Base-by-base conservation (phyloP, 352 stramenopile species). In the Phytopythium sindhum region DNA sequence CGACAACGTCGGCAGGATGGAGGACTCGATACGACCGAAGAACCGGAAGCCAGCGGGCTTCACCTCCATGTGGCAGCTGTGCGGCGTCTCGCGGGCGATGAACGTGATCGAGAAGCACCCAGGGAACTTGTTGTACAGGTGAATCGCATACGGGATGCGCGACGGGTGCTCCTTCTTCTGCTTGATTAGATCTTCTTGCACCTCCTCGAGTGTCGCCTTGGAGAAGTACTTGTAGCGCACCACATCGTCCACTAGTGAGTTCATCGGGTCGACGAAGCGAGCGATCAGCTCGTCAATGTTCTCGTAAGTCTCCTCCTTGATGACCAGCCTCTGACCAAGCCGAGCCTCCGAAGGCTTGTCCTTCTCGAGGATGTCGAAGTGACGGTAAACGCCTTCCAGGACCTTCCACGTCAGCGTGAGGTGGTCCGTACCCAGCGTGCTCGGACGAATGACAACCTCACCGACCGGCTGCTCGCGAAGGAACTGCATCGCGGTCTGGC, bases 31-130 rank as follows among this genome's bases (percentile, higher is more conserved):
- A 9, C 85, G 85, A 26, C 88, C 88, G 53, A 96, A 96, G 67
- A 94, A 96, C 0, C 86, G 88, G 64, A 90, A 92, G 0, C 88
- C 88, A 55, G 80, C 87, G 29, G 88, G 80, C 57, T 93, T 93
- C 21, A 96, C 86, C 61, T 95, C 86, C 80, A 96, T 80, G 70
- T 96, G 86, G 55, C 86, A 96, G 63, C 84, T 93, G 56, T 88
- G 86, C 29, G 88, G 85, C 21, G 86, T 94, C 70, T 84, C 80
- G 29, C 86, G 86, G 12, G 86, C 88, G 51, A 96, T 83, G 65
- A 93, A 96, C 63, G 88, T 91, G 69, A 96, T 93, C 54, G 88
- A 96, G 60, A 96, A 96, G 68, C 88, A 96, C 7, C 88, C 88
- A 0, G 88, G 88, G 55, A 94, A 96, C 65, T 92, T 92, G 62